Evolutionary conservation across 768 basidiomycete genomes (phyloP), one percentile per base, ranked within the genome.

Genomic region (Pisolithus microcarpus): DNA sequence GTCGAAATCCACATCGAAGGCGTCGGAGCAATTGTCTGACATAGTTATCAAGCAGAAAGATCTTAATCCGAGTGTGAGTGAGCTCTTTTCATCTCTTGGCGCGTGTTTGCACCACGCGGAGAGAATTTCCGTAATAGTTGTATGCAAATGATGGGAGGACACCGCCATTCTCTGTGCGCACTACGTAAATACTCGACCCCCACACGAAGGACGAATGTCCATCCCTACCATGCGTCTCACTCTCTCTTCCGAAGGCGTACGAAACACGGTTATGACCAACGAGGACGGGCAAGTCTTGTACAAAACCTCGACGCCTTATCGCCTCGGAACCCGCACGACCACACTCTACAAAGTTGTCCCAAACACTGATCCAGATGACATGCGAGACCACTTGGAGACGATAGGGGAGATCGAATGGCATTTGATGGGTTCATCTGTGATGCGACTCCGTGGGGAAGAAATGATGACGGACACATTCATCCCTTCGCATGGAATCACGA

Each of bases 351-450:
- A 61, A 37, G 52, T 66, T 52, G 56, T 36, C 23, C 52, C 62
- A 2, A 66, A 59, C 48, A 42, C 56, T 3, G 54, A 59, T 23
- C 57, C 48, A 0, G 36, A 31, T 47, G 61, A 64, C 34, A 61
- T 65, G 60, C 58, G 21, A 4, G 66, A 69, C 50, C 60, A 61
- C 1, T 68, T 70, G 50, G 61, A 59, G 0, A 50, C 48, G 3
- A 57, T 73, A 4, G 73, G 64, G 7, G 53, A 64, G 47, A 70
- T 74, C 1, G 62, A 71, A 11, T 72, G 70, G 65, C 62, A 57
- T n/a, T 1, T 58, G 0, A 30, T 70, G 5, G 57, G 58, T 15
- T 61, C 69, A 0, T 63, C 68, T 3, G 62, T 53, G 26, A 55
- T 74, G 31, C 60, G 58, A 2, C 64, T 68, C 30, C 53, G 61